Evolutionary conservation across 1,284 basidiomycete species (phyloP), one percentile per base, ranked within the genome.

Genomic region (Ceratobasidium sp.): DNA sequence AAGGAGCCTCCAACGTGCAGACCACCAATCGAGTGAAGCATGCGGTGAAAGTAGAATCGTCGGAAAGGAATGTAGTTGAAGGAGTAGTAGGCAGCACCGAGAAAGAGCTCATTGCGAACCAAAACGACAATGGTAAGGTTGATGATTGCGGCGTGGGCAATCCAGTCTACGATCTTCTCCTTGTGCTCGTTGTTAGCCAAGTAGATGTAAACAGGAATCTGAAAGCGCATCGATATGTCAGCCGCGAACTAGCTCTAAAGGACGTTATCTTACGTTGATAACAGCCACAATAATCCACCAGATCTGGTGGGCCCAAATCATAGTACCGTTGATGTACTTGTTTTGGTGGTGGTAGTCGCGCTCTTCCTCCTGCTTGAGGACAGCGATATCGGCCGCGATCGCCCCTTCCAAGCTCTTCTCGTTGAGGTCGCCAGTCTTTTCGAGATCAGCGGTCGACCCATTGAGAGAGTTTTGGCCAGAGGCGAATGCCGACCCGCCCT

Each of bases 241-340:
- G 59, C 34, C 6, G 34, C 34, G 13, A 22, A 16, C 5, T 22
- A 41, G 16, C 24, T 9, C 8, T 63, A 63, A 3, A 53, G 7
- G 16, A 24, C 9, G 22, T 7, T 3, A 5, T 37, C 64, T 54
- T 39, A 66, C 64, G 34, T 66, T 66, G 29, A 54, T 54, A 22
- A 54, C 27, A 9, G 64, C 64, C 49, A 66, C 64, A 54, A 66
- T 66, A 31, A 66, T 66, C 64, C 64, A 66, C 64, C 64, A 66
- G 64, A 66, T 66, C 48, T 66, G 64, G 64, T 66, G 64, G 49
- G 64, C 64, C 64, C 64, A 66, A 66, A 66, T 66, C 64, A 66
- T 66, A 39, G 64, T 66, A 22, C 64, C 64, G 39, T 66, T 66
- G 49, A 66, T 54, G 19, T 54, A 54, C 37, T 66, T 66, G 37